Evolutionary conservation across 108 stramenopile genomes (phyloP).

Genomic region (Cyclotella sp.): DNA sequence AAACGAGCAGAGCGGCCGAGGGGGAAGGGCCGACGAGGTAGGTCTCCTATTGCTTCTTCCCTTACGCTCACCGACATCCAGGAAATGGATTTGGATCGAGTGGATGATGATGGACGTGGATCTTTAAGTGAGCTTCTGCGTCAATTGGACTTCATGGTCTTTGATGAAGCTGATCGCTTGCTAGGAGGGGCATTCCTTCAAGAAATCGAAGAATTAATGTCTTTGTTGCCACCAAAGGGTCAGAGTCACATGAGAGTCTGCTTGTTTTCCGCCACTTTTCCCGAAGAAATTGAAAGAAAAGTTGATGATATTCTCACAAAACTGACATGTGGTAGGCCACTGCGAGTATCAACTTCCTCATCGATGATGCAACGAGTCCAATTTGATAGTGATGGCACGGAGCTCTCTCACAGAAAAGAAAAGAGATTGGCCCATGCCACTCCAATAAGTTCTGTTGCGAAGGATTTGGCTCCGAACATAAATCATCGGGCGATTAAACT

Average conservation of each 20-base stretch:
- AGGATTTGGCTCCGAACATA: conserved; percentile 74
- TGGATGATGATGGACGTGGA: conserved; percentile 61
- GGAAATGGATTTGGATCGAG: conserved; percentile 57
- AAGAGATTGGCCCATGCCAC: conserved; percentile 48
- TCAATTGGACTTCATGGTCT: conserved; percentile 76
- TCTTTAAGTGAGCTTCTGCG: conserved; percentile 60
- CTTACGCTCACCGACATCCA: conserved; percentile 62
- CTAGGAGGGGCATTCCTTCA: conserved; percentile 77
- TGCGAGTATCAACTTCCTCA: conserved; percentile 68
- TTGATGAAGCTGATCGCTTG: conserved; percentile 97
- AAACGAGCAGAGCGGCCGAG: conserved; percentile 24
- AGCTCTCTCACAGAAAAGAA: conserved; percentile 29
- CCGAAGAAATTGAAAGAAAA: conserved; percentile 87
- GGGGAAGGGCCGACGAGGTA: conserved; percentile 29
- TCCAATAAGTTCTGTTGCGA: conserved; percentile 32
- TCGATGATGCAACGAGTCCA: conserved; percentile 45
- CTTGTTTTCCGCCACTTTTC: conserved; percentile 94
- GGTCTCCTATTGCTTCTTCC: conserved; percentile 30
- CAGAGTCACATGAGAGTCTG: conserved; percentile 53
- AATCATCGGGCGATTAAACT: conserved; percentile 66
- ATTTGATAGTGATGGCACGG: conserved; percentile 40
- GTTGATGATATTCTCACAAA: conserved; percentile 80
- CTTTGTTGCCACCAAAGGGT: conserved; percentile 47
- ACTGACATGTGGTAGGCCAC: conserved; percentile 60
- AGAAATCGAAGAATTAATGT: conserved; percentile 78